Conservation (phyloP, 192 early-diverging fungal genomes). For the Mortierella alpina region DNA sequence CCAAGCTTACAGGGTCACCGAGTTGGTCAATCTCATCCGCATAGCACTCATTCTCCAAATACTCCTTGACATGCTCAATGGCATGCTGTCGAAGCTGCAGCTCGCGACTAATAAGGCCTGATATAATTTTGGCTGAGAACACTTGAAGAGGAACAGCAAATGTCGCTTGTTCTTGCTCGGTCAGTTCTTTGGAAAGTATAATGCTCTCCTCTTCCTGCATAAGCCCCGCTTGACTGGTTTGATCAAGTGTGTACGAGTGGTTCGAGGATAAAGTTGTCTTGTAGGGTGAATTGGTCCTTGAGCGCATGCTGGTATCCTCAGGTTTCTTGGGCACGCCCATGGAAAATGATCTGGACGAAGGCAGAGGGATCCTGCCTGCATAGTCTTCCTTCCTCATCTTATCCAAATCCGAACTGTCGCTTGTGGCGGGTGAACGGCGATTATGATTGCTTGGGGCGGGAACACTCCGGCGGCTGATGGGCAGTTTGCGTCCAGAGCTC, state of each 20-base stretch:
- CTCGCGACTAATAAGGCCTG: constrained; percentile 62
- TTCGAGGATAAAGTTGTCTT: background rate
- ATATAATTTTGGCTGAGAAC: constrained; percentile 58
- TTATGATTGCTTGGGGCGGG: background rate
- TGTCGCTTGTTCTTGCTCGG: constrained; percentile 42
- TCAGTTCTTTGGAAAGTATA: constrained; percentile 26
- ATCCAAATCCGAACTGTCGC: constrained; percentile 47
- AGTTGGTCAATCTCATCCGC: constrained; percentile 24
- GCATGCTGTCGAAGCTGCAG: constrained; percentile 65
- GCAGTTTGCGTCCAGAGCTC: background rate
- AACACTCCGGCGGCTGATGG: constrained; percentile 19
- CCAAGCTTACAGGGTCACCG: constrained; percentile 17
- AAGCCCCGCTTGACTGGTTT: background rate
- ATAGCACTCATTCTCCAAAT: constrained; percentile 52
- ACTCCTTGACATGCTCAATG: constrained; percentile 58
- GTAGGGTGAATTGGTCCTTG: background rate
- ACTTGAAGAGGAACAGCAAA: constrained; percentile 56
- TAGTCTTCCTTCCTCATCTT: constrained; percentile 6
- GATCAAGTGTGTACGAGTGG: background rate
- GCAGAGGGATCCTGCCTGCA: constrained; percentile 13
- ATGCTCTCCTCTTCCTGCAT: constrained; percentile 3
- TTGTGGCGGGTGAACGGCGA: constrained; percentile 23
- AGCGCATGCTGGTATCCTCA: background rate
- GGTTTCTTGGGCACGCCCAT: background rate
- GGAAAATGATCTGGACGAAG: constrained; percentile 10